Conservation (phyloP, 352 stramenopile genomes). For the Phytophthora nicotianae region DNA sequence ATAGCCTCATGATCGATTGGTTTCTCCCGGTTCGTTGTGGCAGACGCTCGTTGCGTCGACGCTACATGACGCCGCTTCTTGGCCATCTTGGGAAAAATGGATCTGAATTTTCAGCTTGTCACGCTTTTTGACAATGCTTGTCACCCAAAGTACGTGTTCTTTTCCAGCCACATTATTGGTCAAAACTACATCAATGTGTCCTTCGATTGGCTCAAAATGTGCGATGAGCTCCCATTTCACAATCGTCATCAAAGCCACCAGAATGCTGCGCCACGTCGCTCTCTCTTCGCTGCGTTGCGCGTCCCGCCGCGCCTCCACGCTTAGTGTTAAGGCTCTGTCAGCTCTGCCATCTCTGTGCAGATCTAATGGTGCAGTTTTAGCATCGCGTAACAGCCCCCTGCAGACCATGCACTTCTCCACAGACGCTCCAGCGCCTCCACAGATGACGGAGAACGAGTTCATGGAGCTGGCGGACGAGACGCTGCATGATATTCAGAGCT, state of each 20-base stretch:
- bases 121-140: neutral
- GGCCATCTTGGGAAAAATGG: constrained; percentile 30
- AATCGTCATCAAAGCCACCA: constrained; percentile 11
- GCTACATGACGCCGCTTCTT: constrained; percentile 43
- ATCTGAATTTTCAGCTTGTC: constrained; percentile 11
- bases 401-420: constrained; percentile 28
- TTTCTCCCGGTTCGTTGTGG: constrained; percentile 9
- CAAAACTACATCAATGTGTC: neutral
- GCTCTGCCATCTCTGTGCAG: constrained; percentile 2
- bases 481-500: constrained; percentile 76
- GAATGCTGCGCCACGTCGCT: constrained; percentile 33
- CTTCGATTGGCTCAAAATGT: constrained; percentile 1
- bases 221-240: constrained; percentile 11
- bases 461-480: constrained; percentile 77
- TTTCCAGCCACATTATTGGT: neutral
- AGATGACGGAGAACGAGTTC: constrained; percentile 80
- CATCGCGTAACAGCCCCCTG: neutral
- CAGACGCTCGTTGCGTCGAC: constrained; percentile 7
- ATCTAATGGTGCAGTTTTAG: neutral
- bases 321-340: constrained; percentile 14
- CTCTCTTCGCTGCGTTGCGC: constrained; percentile 28
- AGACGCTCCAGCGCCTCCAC: constrained; percentile 12
- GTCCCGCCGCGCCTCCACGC: constrained; percentile 13
- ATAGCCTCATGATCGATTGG: constrained; percentile 10
- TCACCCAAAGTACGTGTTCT: neutral